Evolutionary conservation across 2,329 filamentous ascomycete genomes (phyloP).

Genomic region (Microcyclosporella mali): DNA sequence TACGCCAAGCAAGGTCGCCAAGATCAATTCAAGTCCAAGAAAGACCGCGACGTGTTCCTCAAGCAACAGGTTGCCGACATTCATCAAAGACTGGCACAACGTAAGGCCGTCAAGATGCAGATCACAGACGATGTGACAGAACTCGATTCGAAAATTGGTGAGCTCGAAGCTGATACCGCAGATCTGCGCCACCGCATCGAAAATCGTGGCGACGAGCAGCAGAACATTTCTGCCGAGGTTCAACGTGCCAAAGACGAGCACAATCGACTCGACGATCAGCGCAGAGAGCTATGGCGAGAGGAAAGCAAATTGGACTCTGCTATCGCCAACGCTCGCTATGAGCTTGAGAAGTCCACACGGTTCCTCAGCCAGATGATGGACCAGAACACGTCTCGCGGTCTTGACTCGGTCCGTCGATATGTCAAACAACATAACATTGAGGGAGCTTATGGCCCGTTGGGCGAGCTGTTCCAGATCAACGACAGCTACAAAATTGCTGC

Average conservation of each 20-base stretch:
- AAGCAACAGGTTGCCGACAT: slow-evolving; percentile 74
- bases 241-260: slow-evolving; percentile 70
- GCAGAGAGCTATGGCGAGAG: slow-evolving; percentile 81
- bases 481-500: slow-evolving; percentile 83
- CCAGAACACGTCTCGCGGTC: slow-evolving; percentile 73
- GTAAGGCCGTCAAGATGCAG: slow-evolving; percentile 79
- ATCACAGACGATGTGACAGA: slow-evolving; percentile 74
- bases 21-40: slow-evolving; percentile 79
- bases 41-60: slow-evolving; percentile 79
- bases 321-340: slow-evolving; percentile 66
- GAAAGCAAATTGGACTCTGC: slow-evolving; percentile 80
- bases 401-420: slow-evolving; percentile 78
- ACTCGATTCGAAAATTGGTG: slow-evolving; percentile 63
- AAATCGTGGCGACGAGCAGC: slow-evolving; percentile 69
- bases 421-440: slow-evolving; percentile 72
- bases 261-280: slow-evolving; percentile 75
- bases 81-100: slow-evolving; percentile 66
- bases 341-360: slow-evolving; percentile 70
- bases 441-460: slow-evolving; percentile 86
- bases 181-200: slow-evolving; percentile 67
- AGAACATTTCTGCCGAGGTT: slow-evolving; percentile 65
- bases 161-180: slow-evolving; percentile 66
- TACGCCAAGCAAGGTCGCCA: slow-evolving; percentile 89
- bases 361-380: slow-evolving; percentile 82
- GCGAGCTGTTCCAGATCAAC: slow-evolving; percentile 82